A percentile compares a stretch with the other conserved stretches of the same genome.
Conservation (phyloP, 2,329 filamentous ascomycete species). For the Didymella sp. region DNA sequence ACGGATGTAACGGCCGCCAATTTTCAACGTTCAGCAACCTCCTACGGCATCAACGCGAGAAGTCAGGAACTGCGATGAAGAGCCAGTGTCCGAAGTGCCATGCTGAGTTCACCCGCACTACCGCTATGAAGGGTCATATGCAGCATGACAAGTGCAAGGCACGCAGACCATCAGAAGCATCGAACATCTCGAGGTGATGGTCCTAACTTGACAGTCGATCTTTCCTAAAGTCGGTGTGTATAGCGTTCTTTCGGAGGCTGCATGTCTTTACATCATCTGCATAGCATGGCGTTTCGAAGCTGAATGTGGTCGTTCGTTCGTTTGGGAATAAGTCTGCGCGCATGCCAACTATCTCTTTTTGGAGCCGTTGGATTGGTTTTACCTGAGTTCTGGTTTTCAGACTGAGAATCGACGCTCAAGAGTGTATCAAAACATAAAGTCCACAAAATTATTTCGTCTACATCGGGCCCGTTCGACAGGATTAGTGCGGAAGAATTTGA, state of each 20-base stretch:
- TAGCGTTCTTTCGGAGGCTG: neutral
- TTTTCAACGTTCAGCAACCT: constrained; percentile 98
- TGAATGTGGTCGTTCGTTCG: neutral
- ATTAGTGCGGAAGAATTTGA: constrained; percentile 9
- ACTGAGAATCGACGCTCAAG: neutral
- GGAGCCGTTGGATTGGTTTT: neutral
- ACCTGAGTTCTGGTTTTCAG: neutral
- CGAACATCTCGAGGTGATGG: constrained; percentile 23
- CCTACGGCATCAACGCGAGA: constrained; percentile 89
- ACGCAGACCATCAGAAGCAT: constrained; percentile 57
- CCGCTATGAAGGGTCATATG: constrained; percentile 85
- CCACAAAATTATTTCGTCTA: neutral
- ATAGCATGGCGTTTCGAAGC: constrained; percentile 13
- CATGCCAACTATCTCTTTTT: neutral
- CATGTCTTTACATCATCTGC: constrained; percentile 2
- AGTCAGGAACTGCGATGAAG: constrained; percentile 88
- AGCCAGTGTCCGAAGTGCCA: constrained; percentile 89
- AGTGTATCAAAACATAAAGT: neutral
- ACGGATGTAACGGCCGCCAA: constrained; percentile 92
- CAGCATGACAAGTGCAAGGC: constrained; percentile 92
- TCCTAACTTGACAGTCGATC: neutral
- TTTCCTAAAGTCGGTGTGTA: neutral
- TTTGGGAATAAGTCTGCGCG: neutral
- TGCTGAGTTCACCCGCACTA: constrained; percentile 89
- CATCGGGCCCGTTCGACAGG: neutral